Evolutionary conservation across 495 filamentous ascomycete species (phyloP).

Genomic region (Daldinia caldariorum): DNA sequence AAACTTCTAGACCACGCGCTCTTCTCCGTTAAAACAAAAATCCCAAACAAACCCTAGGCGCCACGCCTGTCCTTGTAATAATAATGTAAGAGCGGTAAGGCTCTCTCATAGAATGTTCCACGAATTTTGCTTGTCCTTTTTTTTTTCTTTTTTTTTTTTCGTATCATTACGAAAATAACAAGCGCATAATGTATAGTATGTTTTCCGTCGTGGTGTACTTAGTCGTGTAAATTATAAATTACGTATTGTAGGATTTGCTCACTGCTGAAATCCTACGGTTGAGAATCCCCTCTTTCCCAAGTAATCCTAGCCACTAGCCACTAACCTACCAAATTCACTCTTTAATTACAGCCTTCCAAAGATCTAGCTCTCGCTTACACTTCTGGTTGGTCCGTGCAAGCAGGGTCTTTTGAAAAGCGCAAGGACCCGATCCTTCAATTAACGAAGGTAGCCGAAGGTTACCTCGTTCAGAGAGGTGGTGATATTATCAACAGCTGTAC

Average conservation of each 20-base stretch:
- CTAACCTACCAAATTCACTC: background rate
- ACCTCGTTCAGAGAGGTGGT: conserved; percentile 13
- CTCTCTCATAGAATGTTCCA: conserved; percentile 37
- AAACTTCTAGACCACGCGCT: conserved; percentile 22
- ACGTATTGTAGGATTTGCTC: conserved; percentile 24
- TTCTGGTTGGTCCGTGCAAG: conserved; percentile 1
- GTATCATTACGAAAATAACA: background rate
- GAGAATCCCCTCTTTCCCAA: conserved; percentile 2
- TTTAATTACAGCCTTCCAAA: conserved; percentile 6
- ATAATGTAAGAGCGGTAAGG: conserved; percentile 6
- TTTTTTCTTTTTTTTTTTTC: background rate
- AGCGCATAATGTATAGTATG: background rate
- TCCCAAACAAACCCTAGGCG: conserved; percentile 39
- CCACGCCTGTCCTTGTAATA: conserved; percentile 33
- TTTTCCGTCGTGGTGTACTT: conserved; percentile 15
- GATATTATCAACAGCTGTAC: conserved; percentile 26
- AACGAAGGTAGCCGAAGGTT: conserved; percentile 8
- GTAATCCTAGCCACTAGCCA: background rate
- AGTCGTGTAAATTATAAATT: conserved; percentile 22
- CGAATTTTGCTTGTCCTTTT: conserved; percentile 25
- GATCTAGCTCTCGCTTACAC: conserved; percentile 1
- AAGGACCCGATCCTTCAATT: conserved; percentile 8
- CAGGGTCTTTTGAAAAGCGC: background rate
- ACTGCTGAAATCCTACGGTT: conserved; percentile 3
- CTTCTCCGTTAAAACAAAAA: conserved; percentile 10